Percentiles rank a stretch among this genome's conserved stretches.
Conservation (phyloP, 1,284 basidiomycete genomes). For the Paramarasmius palmivorus region DNA sequence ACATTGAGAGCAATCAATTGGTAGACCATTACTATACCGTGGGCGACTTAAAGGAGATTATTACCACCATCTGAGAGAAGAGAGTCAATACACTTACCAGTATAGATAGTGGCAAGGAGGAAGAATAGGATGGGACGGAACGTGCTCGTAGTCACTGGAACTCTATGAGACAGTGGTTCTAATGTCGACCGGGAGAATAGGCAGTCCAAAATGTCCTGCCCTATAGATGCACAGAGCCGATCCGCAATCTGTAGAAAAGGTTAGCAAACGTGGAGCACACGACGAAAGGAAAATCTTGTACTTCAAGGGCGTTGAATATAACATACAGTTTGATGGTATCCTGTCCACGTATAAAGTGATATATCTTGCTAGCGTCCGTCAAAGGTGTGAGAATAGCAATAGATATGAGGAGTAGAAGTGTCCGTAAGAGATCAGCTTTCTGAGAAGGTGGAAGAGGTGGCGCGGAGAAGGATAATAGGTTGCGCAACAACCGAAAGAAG, state of each 20-base stretch:
- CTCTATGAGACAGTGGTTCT: slow-evolving; percentile 66
- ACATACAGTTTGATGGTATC: slow-evolving; percentile 99
- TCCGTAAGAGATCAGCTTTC: slow-evolving; percentile 88
- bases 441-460: slow-evolving; percentile 78
- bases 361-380: slow-evolving; percentile 97
- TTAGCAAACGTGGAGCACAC: slow-evolving; percentile 5
- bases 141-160: slow-evolving; percentile 58
- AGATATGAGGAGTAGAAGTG: slow-evolving; percentile 76
- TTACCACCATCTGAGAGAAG: background rate
- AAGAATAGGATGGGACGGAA: slow-evolving; percentile 88
- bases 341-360: slow-evolving; percentile 98
- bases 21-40: slow-evolving; percentile 96
- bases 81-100: slow-evolving; percentile 47
- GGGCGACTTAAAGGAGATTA: slow-evolving; percentile 58
- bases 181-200: slow-evolving; percentile 93
- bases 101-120: slow-evolving; percentile 80
- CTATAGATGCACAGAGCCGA: slow-evolving; percentile 93
- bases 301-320: slow-evolving; percentile 97
- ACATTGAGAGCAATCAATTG: slow-evolving; percentile 96
- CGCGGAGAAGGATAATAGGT: slow-evolving; percentile 49
- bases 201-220: slow-evolving; percentile 96
- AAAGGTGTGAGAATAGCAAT: slow-evolving; percentile 78
- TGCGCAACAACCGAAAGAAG: slow-evolving; percentile 54
- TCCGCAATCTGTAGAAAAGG: slow-evolving; percentile 85
- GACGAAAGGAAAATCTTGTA: slow-evolving; percentile 33